Percentiles rank a stretch among this genome's conserved stretches.
Evolutionary conservation across 257 asterid species (phyloP).

Genomic region (Solanum tarijense): DNA sequence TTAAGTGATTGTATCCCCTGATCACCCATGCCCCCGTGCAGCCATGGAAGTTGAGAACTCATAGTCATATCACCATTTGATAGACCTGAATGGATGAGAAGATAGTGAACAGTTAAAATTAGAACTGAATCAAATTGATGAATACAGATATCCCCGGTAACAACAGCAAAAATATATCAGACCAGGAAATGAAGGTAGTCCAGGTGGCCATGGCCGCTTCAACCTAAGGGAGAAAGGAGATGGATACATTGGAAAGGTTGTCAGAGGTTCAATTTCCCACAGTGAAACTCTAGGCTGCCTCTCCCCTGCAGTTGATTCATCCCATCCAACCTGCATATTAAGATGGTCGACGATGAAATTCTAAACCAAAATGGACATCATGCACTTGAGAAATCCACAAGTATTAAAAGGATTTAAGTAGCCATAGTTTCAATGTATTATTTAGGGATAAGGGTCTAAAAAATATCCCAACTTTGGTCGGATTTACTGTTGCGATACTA

Average conservation of each 20-base stretch:
- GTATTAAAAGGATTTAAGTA: not conserved
- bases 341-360: not conserved
- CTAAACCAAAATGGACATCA: not conserved
- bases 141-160: not conserved
- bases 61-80: conserved; percentile 48
- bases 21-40: conserved; percentile 54
- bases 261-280: conserved; percentile 88
- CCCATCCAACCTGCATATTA: conserved; percentile 81
- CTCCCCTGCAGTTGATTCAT: conserved; percentile 96
- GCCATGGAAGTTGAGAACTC: conserved; percentile 57
- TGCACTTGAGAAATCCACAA: not conserved
- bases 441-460: too few relatives aligned
- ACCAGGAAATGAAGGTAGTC: conserved; percentile 68
- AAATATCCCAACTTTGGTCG: too few relatives aligned
- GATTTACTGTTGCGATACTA: too few relatives aligned
- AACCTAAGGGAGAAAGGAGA: conserved; percentile 82
- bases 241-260: conserved; percentile 90
- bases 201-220: conserved; percentile 90
- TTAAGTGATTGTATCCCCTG: conserved; percentile 53
- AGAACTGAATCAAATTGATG: not conserved
- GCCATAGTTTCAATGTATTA: not conserved
- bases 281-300: conserved; percentile 89
- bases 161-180: conserved; percentile 6
- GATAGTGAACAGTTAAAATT: not conserved
- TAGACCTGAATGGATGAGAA: conserved; percentile 33